A percentile compares a stretch with the other conserved stretches of the same genome.
phyloP scores from a whole-genome alignment of 2,329 filamentous ascomycete species.

The Monascus ruber region DNA sequence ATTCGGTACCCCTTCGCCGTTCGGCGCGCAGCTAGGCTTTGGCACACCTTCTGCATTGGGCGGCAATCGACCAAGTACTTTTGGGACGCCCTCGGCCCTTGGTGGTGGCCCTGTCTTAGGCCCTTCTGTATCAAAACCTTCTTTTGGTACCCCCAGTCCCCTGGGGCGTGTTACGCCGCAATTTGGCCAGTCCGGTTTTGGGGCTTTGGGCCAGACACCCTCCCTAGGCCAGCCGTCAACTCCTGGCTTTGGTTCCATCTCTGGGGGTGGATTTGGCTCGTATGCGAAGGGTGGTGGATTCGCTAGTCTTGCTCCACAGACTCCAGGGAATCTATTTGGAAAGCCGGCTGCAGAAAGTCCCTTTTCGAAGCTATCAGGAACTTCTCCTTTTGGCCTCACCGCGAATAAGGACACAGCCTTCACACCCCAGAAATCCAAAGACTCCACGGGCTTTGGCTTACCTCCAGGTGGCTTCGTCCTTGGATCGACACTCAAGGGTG shows the following conservation, averaged over 20 bases:
- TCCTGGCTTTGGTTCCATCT: constrained; percentile 8
- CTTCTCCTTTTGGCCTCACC: constrained; percentile 20
- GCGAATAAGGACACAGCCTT: constrained; percentile 16
- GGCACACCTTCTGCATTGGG: constrained; percentile 12
- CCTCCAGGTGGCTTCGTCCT: constrained; percentile 27
- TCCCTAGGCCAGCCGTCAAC: constrained; percentile 14
- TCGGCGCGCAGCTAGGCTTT: constrained; percentile 23
- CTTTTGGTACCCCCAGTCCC: constrained; percentile 26
- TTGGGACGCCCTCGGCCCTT: constrained; percentile 10
- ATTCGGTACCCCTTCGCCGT: constrained; percentile 14
- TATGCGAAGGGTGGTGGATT: constrained; percentile 18
- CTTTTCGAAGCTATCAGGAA: constrained; percentile 17
- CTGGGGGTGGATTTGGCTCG: constrained; percentile 24
- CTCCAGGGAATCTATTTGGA: constrained; percentile 11
- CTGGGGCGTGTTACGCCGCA: constrained; percentile 17
- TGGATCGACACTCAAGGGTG: constrained; percentile 34
- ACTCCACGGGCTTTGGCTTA: constrained; percentile 16
- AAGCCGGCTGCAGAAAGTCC: constrained; percentile 12
- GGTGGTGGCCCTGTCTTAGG: constrained; percentile 23
- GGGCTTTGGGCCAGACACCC: constrained; percentile 8
- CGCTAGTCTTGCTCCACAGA: constrained; percentile 11
- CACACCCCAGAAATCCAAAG: constrained; percentile 13
- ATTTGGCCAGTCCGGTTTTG: constrained; percentile 25
- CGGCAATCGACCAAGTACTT: background rate
- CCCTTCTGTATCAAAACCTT: constrained; percentile 13